Evolutionary conservation across 2,329 filamentous ascomycete genomes (phyloP).

Genomic region (Eutypella sp.): DNA sequence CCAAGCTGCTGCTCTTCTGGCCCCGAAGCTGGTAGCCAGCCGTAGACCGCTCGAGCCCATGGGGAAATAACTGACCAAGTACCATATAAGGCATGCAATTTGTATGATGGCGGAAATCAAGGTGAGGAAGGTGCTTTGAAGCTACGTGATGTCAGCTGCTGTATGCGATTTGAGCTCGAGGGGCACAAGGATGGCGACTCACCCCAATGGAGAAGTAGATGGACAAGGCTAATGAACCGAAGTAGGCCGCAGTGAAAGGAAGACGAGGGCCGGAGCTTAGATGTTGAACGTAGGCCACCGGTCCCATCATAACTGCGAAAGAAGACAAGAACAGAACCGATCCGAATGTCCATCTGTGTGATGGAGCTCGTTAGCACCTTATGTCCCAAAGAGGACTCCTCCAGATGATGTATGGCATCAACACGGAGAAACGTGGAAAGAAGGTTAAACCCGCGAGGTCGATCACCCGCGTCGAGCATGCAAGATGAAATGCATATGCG

Average conservation of each 20-base stretch:
- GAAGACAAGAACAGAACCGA: constrained; percentile 85
- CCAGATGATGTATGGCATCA: constrained; percentile 6
- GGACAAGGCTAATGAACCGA: constrained; percentile 85
- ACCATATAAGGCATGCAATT: constrained; percentile 80
- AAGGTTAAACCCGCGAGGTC: constrained; percentile 18
- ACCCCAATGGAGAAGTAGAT: constrained; percentile 90
- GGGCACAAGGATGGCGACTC: constrained; percentile 40
- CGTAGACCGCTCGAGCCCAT: constrained; percentile 90
- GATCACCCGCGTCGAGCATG: constrained; percentile 19
- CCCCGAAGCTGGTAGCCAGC: constrained; percentile 81
- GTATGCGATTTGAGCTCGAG: neutral
- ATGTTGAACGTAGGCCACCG: constrained; percentile 75
- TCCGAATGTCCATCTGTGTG: constrained; percentile 83
- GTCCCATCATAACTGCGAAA: constrained; percentile 93
- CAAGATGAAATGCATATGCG: constrained; percentile 25
- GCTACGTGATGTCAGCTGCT: constrained; percentile 44
- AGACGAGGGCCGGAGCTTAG: constrained; percentile 78
- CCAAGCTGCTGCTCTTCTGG: constrained; percentile 80
- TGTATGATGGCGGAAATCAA: constrained; percentile 80
- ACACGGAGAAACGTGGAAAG: constrained; percentile 9
- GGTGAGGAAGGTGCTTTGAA: constrained; percentile 79
- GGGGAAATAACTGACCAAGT: constrained; percentile 94
- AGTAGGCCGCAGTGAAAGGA: constrained; percentile 91
- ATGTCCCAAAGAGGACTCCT: constrained; percentile 6
- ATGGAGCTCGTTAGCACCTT: constrained; percentile 25